Evolutionary conservation across 1,284 basidiomycete species (phyloP).

Genomic region (Vanrija sp.): DNA sequence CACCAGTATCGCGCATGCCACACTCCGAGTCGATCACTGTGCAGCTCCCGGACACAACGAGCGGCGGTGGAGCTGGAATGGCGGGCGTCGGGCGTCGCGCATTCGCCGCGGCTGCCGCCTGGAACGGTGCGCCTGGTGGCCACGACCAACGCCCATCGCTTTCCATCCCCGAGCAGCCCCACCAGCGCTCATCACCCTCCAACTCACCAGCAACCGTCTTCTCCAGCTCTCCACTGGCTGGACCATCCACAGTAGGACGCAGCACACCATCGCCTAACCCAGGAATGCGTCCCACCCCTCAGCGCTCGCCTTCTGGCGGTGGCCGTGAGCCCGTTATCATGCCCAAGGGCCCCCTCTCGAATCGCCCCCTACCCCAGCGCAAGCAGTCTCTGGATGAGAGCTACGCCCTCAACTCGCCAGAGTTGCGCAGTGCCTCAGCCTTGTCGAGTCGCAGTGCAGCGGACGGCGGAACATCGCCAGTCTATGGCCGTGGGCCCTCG

Average conservation of each 20-base stretch:
- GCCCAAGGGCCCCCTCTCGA: conserved; percentile 21
- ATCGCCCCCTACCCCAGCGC: neutral
- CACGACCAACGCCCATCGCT: neutral
- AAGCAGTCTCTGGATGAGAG: conserved; percentile 1
- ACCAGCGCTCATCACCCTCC: neutral
- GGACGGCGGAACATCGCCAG: too few species aligned
- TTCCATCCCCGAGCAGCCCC: neutral
- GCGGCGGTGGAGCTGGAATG: conserved; percentile 78
- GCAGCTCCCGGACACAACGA: conserved; percentile 60
- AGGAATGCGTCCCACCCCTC: neutral
- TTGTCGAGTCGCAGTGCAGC: neutral
- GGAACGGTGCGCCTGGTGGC: conserved; percentile 34
- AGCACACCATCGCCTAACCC: conserved; percentile 1
- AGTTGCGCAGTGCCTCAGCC: neutral
- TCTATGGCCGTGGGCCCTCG: neutral
- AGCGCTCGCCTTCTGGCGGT: neutral
- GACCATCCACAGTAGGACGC: neutral
- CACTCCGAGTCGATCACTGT: conserved; percentile 9
- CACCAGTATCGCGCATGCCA: neutral
- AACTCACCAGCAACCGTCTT: neutral
- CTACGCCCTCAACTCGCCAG: neutral
- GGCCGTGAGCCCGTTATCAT: conserved; percentile 18
- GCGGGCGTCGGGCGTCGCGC: conserved; percentile 80
- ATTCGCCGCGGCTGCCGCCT: conserved; percentile 67
- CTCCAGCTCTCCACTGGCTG: neutral